A percentile compares a stretch with the other conserved stretches of the same genome.
Conservation (phyloP, 2,329 filamentous ascomycete genomes). For the Ploettnerulaceae sp. region DNA sequence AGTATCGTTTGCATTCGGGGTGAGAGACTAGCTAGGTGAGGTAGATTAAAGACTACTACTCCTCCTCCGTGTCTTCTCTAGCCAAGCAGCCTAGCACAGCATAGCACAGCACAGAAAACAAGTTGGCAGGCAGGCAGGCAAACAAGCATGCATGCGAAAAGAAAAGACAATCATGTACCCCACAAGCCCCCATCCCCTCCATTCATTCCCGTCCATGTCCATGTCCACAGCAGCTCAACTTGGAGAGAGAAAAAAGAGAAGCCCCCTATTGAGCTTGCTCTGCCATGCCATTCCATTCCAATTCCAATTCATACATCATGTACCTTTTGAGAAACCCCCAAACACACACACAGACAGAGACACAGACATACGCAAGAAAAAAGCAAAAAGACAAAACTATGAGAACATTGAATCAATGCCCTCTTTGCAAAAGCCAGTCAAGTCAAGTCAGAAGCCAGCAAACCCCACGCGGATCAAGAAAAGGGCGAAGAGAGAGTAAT, state of each 20-base stretch:
- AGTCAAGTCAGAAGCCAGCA: background rate
- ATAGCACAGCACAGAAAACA: background rate
- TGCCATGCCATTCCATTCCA: background rate
- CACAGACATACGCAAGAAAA: background rate
- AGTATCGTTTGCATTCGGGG: no score
- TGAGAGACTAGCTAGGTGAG: background rate
- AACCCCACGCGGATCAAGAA: background rate
- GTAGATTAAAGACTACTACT: background rate
- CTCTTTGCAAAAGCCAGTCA: background rate
- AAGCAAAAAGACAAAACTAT: background rate
- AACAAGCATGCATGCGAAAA: background rate
- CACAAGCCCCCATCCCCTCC: background rate
- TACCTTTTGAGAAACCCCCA: background rate
- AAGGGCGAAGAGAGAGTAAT: background rate
- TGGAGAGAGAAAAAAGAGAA: no score
- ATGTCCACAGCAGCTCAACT: no score
- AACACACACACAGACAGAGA: background rate
- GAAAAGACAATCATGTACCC: background rate
- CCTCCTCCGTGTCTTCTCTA: background rate
- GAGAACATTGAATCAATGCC: background rate
- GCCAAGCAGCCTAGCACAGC: background rate
- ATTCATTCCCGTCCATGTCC: constrained; percentile 1
- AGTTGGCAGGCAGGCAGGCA: background rate
- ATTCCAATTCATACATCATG: no score
- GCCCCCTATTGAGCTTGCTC: no score